Conservation (phyloP, 768 basidiomycete species). For the Bullera alba region DNA sequence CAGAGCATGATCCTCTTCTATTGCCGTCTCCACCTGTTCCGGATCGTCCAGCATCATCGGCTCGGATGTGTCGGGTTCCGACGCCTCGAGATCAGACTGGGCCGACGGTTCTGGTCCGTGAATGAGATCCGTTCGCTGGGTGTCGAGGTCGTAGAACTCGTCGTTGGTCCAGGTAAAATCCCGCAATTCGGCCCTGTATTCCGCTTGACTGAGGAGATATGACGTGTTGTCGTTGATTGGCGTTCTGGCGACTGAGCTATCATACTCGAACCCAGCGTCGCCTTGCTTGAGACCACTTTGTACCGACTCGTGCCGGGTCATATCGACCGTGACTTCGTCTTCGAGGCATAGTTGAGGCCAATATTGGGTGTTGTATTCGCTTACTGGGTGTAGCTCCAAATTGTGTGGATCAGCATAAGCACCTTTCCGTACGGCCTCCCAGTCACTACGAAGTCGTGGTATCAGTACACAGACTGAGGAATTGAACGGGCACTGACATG, state of each 20-base stretch:
- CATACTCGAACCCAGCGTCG: neutral
- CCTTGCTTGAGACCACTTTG: neutral
- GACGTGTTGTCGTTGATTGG: slow-evolving; percentile 28
- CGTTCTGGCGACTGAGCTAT: no score
- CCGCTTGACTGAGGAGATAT: slow-evolving; percentile 21
- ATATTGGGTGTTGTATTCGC: slow-evolving; percentile 93
- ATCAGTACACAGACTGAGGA: slow-evolving; percentile 6
- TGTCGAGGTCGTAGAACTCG: neutral
- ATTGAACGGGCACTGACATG: slow-evolving; percentile 57
- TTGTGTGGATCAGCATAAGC: slow-evolving; percentile 49
- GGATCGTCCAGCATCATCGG: neutral
- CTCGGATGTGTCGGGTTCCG: neutral
- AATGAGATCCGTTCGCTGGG: neutral
- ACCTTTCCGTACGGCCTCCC: slow-evolving; percentile 62
- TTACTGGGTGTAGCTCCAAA: slow-evolving; percentile 54
- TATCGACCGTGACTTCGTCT: slow-evolving; percentile 84
- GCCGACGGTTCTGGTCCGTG: no score
- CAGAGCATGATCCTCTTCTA: neutral
- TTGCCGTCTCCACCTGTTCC: neutral
- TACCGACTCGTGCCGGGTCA: slow-evolving; percentile 24
- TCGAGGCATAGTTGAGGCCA: slow-evolving; percentile 96
- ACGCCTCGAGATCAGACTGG: neutral
- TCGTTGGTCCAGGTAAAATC: slow-evolving; percentile 22
- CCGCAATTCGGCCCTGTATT: slow-evolving; percentile 18
- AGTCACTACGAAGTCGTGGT: slow-evolving; percentile 43